phyloP scores from a whole-genome alignment of 306 rosid genomes.

The Crotalaria pallida region DNA sequence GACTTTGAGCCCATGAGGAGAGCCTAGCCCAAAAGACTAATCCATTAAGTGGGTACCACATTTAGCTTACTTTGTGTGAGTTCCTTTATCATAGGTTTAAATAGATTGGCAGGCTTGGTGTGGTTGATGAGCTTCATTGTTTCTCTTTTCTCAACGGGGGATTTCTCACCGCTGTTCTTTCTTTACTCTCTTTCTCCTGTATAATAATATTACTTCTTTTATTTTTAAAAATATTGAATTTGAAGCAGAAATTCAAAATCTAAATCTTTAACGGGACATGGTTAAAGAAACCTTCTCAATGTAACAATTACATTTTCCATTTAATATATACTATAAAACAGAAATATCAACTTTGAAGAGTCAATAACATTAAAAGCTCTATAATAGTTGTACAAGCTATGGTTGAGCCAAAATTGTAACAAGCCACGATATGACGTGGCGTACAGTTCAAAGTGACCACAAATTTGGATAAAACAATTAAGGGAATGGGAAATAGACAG shows the following conservation, averaged over 20 bases:
- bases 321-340: not conserved
- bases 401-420: constrained; percentile 10
- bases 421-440: not conserved
- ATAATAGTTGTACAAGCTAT: not conserved
- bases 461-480: constrained; percentile 3
- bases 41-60: too few species aligned
- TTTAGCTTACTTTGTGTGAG: too few species aligned
- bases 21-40: too few species aligned
- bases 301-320: not conserved
- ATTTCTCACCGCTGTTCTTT: not conserved
- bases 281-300: not conserved
- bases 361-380: not conserved
- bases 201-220: not conserved
- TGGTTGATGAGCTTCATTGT: not conserved
- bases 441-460: constrained; percentile 12
- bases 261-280: not conserved
- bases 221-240: not conserved
- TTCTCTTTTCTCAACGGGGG: not conserved
- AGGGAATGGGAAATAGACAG: not conserved
- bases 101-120: not conserved
- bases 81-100: not conserved
- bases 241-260: not conserved
- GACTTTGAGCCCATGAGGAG: too few species aligned
- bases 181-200: not conserved
- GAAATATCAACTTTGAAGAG: not conserved